Conservation (phyloP, 257 asterid genomes). For the Capsicum baccatum region DNA sequence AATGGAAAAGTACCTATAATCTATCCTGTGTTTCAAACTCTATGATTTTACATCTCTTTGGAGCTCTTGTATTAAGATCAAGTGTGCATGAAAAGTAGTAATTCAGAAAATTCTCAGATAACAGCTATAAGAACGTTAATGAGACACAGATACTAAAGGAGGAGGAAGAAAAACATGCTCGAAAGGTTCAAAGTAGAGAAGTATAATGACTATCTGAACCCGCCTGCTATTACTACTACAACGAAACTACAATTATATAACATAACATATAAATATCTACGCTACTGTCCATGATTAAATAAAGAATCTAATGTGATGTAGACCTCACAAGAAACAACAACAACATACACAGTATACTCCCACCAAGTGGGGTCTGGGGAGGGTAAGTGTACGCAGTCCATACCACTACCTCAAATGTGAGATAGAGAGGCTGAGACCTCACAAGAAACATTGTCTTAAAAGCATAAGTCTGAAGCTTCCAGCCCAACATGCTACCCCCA, state of each 20-base stretch:
- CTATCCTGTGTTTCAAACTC: slow-evolving; percentile 17
- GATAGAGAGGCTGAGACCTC: neutral
- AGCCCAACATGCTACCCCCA: neutral
- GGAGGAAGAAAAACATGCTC: slow-evolving; percentile 23
- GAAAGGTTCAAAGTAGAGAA: slow-evolving; percentile 17
- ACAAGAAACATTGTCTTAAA: neutral
- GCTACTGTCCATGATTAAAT: neutral
- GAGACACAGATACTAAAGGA: neutral
- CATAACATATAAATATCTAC: neutral
- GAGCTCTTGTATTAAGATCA: neutral
- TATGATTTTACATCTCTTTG: neutral
- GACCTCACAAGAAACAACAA: neutral
- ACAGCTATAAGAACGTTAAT: neutral
- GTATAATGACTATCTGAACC: neutral
- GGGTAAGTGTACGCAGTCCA: too few species aligned
- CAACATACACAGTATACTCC: too few species aligned
- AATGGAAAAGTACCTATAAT: neutral
- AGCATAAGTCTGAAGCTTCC: neutral
- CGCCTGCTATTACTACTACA: neutral
- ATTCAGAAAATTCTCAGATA: slow-evolving; percentile 4
- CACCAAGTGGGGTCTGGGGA: too few species aligned
- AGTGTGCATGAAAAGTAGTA: slow-evolving; percentile 10
- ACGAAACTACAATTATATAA: neutral
- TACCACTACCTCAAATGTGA: too few species aligned
- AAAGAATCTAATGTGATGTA: neutral